Conservation (phyloP, 2,329 filamentous ascomycete genomes). For the Botrytis tulipae region DNA sequence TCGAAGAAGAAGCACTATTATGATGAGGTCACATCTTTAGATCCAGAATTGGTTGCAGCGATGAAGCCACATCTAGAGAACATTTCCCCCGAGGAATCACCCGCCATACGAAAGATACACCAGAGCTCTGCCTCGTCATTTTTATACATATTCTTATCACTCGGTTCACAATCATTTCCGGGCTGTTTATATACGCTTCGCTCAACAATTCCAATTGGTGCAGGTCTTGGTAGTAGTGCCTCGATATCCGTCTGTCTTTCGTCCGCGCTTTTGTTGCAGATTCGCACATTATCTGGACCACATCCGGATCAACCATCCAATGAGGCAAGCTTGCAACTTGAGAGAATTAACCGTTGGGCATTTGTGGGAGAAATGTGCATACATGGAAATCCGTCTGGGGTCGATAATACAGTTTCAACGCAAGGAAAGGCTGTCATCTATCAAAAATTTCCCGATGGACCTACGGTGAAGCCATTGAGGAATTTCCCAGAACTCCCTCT, state of each 20-base stretch:
- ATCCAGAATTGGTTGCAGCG: constrained; percentile 75
- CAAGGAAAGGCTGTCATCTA: constrained; percentile 95
- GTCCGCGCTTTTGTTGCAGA: constrained; percentile 79
- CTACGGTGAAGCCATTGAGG: constrained; percentile 72
- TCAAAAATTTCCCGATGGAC: constrained; percentile 71
- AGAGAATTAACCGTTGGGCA: constrained; percentile 96
- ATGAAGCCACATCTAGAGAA: constrained; percentile 74
- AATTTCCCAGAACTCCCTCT: constrained; percentile 91
- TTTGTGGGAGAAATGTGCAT: constrained; percentile 98
- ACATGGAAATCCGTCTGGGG: constrained; percentile 92
- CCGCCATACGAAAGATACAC: constrained; percentile 79
- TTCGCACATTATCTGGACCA: constrained; percentile 82
- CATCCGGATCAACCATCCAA: constrained; percentile 86
- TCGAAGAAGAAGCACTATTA: constrained; percentile 95
- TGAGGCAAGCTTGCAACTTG: constrained; percentile 85
- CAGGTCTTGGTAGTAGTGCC: constrained; percentile 89
- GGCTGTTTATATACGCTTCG: constrained; percentile 87
- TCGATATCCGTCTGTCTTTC: constrained; percentile 89
- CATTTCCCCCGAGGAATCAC: constrained; percentile 65
- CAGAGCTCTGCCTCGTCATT: constrained; percentile 79
- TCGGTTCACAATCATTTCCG: constrained; percentile 75
- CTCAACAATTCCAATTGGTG: constrained; percentile 89
- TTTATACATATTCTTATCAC: constrained; percentile 86
- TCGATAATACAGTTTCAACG: constrained; percentile 94
- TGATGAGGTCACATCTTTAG: constrained; percentile 79